Evolutionary conservation across 495 filamentous ascomycete genomes (phyloP), one percentile per base, ranked within the genome.

Genomic region (Jackrogersella multiformis): DNA sequence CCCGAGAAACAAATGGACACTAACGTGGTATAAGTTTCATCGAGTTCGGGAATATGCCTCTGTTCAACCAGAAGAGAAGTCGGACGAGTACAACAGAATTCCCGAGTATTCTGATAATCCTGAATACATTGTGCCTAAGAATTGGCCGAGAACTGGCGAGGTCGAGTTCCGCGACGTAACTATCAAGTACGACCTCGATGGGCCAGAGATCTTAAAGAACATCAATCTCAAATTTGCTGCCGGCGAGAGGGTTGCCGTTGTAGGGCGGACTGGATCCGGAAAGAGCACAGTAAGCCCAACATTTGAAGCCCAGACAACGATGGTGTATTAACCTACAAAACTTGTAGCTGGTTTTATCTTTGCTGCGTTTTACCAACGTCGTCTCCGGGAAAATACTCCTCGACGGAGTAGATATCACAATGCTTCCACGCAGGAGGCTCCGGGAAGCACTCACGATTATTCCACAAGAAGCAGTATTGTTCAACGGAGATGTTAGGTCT

Each of bases 201-300:
- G 80, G 0, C 81, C 80, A 1, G 75, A 82, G 38, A 81, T 85
- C 32, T 74, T 88, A 4, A 84, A 81, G 45, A 71, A 80, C 20
- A 75, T 87, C 49, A 81, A 79, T 52, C 79, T 88, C 57, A 76
- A 73, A 41, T 81, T 83, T 15, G 55, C 75, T 6, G 76, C 86
- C 13, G 86, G 86, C 9, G 81, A 87, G 61, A 80, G 81, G 28
- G 77, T 87, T 39, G 86, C 80, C 1, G 74, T 88, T 34, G 81
- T 86, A 6, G 86, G 86, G 15, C 80, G 86, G 16, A 87, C 84
- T 4, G 86, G 86, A 5, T 84, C 84, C 20, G 86, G 86, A n/a
- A 88, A 88, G 68, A 85, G 83, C 53, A 84, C 83, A 35, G 76
- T 78, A 73, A 71, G 77, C 66, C 7, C 15, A 63, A 20, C 13